These are phyloP conservation scores for Acaromyces ingoldii DNA, from an alignment of 1,284 basidiomycete genomes.

Conservation along the genomic window DNA sequence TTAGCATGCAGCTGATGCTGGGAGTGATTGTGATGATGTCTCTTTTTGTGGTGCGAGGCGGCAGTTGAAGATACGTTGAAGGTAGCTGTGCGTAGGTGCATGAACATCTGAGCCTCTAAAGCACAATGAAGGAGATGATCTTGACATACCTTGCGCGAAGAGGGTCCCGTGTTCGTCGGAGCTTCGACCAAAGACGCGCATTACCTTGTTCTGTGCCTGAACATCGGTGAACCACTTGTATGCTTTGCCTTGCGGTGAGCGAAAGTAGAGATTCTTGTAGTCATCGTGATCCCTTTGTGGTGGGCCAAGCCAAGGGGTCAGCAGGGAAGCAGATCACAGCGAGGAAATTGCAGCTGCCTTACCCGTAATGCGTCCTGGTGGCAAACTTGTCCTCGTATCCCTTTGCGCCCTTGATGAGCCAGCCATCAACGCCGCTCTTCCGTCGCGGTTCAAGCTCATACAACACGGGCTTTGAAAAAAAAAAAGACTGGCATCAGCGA, in stretches of 20 bases:
- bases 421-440: constrained; percentile 3
- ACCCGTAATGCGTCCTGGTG: neutral
- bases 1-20: no score
- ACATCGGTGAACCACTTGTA: constrained; percentile 1
- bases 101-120: no score
- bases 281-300: constrained; percentile 3
- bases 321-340: no score
- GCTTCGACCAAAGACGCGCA: constrained; percentile 3
- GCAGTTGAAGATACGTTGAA: no score
- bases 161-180: neutral
- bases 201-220: neutral
- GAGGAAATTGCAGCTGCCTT: no score
- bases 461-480: no score
- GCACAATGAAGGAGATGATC: no score
- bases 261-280: constrained; percentile 3
- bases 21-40: no score
- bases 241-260: neutral
- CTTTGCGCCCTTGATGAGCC: neutral
- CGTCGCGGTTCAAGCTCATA: neutral
- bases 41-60: no score
- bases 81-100: no score
- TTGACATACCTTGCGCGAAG: neutral
- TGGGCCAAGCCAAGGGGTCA: no score
- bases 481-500: no score
- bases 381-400: neutral